phyloP scores from a whole-genome alignment of 352 stramenopile species.

The Phytophthora pluvialis region DNA sequence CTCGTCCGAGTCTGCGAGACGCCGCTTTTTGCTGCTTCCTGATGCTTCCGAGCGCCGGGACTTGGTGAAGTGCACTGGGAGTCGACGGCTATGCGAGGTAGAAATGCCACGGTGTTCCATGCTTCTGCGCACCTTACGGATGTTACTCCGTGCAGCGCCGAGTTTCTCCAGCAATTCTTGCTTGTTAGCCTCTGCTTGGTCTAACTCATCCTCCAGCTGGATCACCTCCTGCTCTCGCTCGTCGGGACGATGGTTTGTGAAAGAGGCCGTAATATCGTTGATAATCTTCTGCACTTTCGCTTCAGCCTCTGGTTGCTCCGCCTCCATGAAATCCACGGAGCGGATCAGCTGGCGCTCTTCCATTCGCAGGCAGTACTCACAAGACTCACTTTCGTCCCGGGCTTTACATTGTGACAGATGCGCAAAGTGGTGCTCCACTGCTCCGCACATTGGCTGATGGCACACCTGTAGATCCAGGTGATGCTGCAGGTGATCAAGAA shows the following conservation, averaged over 20 bases:
- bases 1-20: slow-evolving; percentile 21
- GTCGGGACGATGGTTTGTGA: slow-evolving; percentile 43
- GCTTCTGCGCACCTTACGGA: slow-evolving; percentile 48
- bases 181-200: slow-evolving; percentile 64
- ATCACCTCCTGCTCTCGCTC: slow-evolving; percentile 52
- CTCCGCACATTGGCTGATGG: slow-evolving; percentile 53
- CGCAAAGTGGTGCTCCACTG: slow-evolving; percentile 66
- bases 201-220: slow-evolving; percentile 66
- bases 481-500: slow-evolving; percentile 66
- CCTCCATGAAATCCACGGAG: slow-evolving; percentile 54
- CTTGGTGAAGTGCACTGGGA: slow-evolving; percentile 62
- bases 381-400: slow-evolving; percentile 33
- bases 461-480: slow-evolving; percentile 65
- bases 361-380: slow-evolving; percentile 67
- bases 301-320: slow-evolving; percentile 57
- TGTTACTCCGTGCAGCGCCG: slow-evolving; percentile 21
- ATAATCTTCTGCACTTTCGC: slow-evolving; percentile 59
- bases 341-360: slow-evolving; percentile 56
- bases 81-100: slow-evolving; percentile 15
- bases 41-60: slow-evolving; percentile 19
- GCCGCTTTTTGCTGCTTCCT: slow-evolving; percentile 34
- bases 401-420: slow-evolving; percentile 62
- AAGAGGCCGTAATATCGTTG: slow-evolving; percentile 53
- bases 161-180: slow-evolving; percentile 53
- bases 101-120: slow-evolving; percentile 39